Evolutionary conservation across 2,329 filamentous ascomycete genomes (phyloP).

Genomic region (Colletotrichum navitas): DNA sequence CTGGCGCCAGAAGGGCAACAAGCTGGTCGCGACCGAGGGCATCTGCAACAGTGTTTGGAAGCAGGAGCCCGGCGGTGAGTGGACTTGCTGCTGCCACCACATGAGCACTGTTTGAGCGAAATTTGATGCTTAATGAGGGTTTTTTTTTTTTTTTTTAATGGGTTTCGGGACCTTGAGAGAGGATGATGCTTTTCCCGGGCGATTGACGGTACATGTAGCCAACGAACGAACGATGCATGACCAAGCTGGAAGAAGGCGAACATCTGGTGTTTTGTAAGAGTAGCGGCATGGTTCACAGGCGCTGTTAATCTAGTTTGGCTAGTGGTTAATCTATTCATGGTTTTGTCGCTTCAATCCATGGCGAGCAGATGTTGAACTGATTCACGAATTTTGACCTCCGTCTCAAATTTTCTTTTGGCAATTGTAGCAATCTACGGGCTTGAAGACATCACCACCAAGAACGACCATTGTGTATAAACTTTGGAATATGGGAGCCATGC

Average conservation of each 20-base stretch:
- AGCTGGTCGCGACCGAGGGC: conserved; percentile 52
- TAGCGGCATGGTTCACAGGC: conserved; percentile 29
- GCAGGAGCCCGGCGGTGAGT: conserved; percentile 52
- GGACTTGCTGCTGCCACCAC: conserved; percentile 52
- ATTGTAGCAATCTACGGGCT: too few relatives aligned
- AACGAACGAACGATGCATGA: neutral
- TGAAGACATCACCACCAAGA: too few relatives aligned
- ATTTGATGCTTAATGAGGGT: neutral
- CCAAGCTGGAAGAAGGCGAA: neutral
- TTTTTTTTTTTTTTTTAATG: neutral
- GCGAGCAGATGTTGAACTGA: neutral
- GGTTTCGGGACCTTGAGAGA: neutral
- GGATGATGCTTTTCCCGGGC: neutral
- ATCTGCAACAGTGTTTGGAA: conserved; percentile 52
- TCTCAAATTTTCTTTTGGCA: neutral
- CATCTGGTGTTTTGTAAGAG: conserved; percentile 34
- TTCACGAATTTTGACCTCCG: neutral
- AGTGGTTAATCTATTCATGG: neutral
- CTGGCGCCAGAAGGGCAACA: conserved; percentile 47
- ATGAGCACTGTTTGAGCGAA: conserved; percentile 44
- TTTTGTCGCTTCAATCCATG: neutral
- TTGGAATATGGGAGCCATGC: too few relatives aligned
- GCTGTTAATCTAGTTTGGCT: neutral
- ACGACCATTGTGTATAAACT: too few relatives aligned
- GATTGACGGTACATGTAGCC: neutral